A percentile compares a stretch with the other conserved stretches of the same genome.
Evolutionary conservation across 108 stramenopile species (phyloP).

Genomic region (Cylindrotheca fusiformis): DNA sequence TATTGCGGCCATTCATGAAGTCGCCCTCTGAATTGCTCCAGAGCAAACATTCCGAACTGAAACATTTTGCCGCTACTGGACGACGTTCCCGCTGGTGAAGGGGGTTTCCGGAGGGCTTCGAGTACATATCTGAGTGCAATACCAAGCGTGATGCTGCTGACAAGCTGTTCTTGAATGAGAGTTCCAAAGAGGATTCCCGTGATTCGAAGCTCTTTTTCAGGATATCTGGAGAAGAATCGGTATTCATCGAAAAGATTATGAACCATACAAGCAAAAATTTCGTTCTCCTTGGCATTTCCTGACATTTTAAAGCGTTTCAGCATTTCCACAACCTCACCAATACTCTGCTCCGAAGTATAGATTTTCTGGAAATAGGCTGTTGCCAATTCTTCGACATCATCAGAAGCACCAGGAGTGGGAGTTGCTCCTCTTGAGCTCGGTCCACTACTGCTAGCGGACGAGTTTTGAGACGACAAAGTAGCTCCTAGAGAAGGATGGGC

Average conservation of each 20-base stretch:
- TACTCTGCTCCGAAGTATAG: conserved; percentile 92
- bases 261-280: conserved; percentile 98
- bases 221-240: conserved; percentile 97
- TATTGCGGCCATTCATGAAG: conserved; percentile 99
- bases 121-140: conserved; percentile 97
- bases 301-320: conserved; percentile 93
- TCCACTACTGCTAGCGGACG: conserved; percentile 10
- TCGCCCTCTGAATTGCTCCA: conserved; percentile 96
- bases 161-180: conserved; percentile 97
- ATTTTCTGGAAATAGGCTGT: conserved; percentile 97
- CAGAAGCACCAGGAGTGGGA: conserved; percentile 34
- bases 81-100: conserved; percentile 58
- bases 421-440: conserved; percentile 24
- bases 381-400: conserved; percentile 96
- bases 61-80: conserved; percentile 94
- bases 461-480: conserved; percentile 24
- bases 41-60: conserved; percentile 97
- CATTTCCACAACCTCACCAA: conserved; percentile 95
- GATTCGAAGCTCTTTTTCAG: conserved; percentile 98
- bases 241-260: conserved; percentile 99
- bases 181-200: conserved; percentile 97
- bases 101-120: conserved; percentile 95
- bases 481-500: conserved; percentile 49
- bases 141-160: conserved; percentile 97
- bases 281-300: conserved; percentile 89